These are phyloP conservation scores for Selaginella tamariscina DNA, from an alignment of 75 land plant genomes.

Conservation along the genomic window DNA sequence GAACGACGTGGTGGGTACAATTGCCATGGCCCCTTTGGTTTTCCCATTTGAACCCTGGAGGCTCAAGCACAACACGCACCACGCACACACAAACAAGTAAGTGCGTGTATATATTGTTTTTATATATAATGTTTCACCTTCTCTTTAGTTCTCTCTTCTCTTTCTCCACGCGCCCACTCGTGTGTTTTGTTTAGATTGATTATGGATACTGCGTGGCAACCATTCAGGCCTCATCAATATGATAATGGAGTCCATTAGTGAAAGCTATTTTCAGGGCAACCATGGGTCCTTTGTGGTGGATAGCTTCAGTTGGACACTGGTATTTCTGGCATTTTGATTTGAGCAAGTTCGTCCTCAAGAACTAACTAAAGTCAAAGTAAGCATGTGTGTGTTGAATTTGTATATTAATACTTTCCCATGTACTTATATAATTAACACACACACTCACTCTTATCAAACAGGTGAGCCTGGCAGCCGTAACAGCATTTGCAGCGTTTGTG, in stretches of 20 bases:
- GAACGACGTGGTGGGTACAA: slow-evolving; percentile 16
- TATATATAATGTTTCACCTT: neutral
- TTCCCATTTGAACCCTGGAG: slow-evolving; percentile 23
- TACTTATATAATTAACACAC: too few relatives aligned
- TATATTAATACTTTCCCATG: too few relatives aligned
- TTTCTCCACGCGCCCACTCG: too few relatives aligned
- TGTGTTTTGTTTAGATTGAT: too few relatives aligned
- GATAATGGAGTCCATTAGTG: neutral
- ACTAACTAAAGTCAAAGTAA: neutral
- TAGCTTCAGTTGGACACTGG: slow-evolving; percentile 21
- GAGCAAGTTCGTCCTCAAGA: slow-evolving; percentile 11
- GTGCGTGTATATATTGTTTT: neutral
- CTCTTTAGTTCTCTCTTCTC: too few relatives aligned
- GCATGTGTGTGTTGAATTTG: too few relatives aligned
- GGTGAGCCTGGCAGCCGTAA: slow-evolving; percentile 20
- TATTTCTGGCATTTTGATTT: slow-evolving; percentile 1
- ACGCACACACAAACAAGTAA: slow-evolving; percentile 20
- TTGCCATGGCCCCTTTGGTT: slow-evolving; percentile 13
- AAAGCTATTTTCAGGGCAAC: slow-evolving; percentile 1
- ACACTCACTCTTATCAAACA: too few relatives aligned
- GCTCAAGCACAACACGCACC: slow-evolving; percentile 19
- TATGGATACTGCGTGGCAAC: slow-evolving; percentile 21
- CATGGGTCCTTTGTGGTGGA: slow-evolving; percentile 19
- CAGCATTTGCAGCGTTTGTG: slow-evolving; percentile 11
- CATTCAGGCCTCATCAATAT: slow-evolving; percentile 11